These are phyloP conservation scores for Coriaria nepalensis DNA, from an alignment of 306 rosid species.

Conservation along the genomic window DNA sequence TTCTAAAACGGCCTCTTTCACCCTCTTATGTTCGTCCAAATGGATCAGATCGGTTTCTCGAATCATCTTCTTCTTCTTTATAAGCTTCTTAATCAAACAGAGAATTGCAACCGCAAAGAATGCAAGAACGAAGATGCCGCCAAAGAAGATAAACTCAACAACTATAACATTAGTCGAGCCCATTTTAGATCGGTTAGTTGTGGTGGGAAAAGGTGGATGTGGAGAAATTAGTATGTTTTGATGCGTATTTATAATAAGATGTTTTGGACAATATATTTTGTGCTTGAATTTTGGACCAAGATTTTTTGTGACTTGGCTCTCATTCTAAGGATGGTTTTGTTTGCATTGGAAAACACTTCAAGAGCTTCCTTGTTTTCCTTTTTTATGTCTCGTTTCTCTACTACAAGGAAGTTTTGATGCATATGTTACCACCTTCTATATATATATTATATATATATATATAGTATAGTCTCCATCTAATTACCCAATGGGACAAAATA, in stretches of 20 bases:
- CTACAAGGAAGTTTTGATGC: no score
- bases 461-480: no score
- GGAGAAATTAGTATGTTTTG: not conserved
- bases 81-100: constrained; percentile 8
- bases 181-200: no score
- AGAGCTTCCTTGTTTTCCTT: constrained; percentile 3
- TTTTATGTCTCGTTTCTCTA: no score
- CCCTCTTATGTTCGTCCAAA: constrained; percentile 7
- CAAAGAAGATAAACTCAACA: constrained; percentile 6
- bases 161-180: not conserved
- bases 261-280: not conserved
- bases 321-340: constrained; percentile 7
- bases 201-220: not conserved
- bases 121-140: not conserved
- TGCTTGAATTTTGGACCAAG: not conserved
- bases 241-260: constrained; percentile 4
- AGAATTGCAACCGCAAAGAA: not conserved
- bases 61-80: not conserved
- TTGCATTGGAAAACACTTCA: constrained; percentile 15
- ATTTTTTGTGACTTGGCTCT: constrained; percentile 7
- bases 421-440: no score
- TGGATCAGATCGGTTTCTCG: not conserved
- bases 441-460: no score
- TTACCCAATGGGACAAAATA: no score
- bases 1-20: not conserved